Evolutionary conservation across 2,329 filamentous ascomycete species (phyloP).

Genomic region (Nemania serpens): DNA sequence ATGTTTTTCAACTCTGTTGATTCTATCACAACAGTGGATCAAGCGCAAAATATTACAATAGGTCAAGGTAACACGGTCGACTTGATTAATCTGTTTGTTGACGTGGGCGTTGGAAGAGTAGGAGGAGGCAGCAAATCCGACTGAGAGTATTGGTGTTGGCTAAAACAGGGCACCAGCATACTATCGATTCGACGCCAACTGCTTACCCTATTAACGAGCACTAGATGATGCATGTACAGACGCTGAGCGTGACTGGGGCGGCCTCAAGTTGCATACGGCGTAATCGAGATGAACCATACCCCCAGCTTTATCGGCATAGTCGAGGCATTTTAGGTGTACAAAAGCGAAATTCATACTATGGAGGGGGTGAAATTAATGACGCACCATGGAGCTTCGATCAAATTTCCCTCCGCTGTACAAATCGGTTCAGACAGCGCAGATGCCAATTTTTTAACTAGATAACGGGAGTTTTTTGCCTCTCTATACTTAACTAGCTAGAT

Average conservation of each 20-base stretch:
- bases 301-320: conserved; percentile 18
- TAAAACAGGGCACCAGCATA: not conserved
- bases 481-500: conserved; percentile 13
- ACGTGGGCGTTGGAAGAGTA: conserved; percentile 39
- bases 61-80: conserved; percentile 54
- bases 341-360: conserved; percentile 14
- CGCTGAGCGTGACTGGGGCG: conserved; percentile 7
- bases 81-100: conserved; percentile 53
- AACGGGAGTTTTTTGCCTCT: not conserved
- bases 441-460: conserved; percentile 17
- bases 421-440: conserved; percentile 5
- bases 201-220: conserved; percentile 9
- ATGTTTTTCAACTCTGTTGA: conserved; percentile 55
- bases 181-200: conserved; percentile 9
- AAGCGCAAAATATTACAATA: conserved; percentile 50
- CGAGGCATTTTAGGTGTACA: conserved; percentile 21
- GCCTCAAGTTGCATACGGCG: conserved; percentile 22
- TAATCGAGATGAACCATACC: conserved; percentile 21
- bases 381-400: not conserved
- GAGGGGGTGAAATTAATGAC: not conserved
- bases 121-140: conserved; percentile 28
- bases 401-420: conserved; percentile 23
- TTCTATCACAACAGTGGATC: conserved; percentile 38
- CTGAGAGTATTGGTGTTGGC: conserved; percentile 19
- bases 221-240: conserved; percentile 16